A percentile compares a stretch with the other conserved stretches of the same genome.
These are phyloP conservation scores for Pseudonitzschia multistriata DNA, from an alignment of 108 stramenopile genomes.

Conservation along the genomic window DNA sequence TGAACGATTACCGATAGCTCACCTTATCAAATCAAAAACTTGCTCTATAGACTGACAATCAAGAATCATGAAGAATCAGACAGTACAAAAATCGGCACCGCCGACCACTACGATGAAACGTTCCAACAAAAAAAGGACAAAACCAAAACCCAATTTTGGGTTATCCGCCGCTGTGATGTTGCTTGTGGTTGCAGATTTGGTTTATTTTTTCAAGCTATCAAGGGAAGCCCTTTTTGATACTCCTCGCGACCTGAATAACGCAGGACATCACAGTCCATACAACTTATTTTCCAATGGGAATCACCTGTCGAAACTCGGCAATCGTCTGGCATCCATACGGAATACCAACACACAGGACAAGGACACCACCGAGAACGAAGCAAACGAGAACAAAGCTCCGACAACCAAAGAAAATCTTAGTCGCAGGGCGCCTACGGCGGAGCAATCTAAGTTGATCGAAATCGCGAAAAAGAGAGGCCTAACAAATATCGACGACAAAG, in stretches of 20 bases:
- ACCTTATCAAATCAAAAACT: too few species aligned
- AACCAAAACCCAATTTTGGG: background rate
- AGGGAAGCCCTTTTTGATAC: background rate
- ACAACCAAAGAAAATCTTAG: background rate
- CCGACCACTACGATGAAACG: background rate
- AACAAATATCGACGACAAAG: conserved; percentile 13
- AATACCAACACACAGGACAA: background rate
- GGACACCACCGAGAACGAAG: background rate
- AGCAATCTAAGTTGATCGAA: background rate
- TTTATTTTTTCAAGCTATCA: background rate
- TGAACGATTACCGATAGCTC: too few species aligned
- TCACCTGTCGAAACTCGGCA: background rate
- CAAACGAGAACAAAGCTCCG: background rate
- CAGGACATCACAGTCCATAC: background rate
- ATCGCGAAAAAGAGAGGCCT: conserved; percentile 6
- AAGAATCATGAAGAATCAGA: too few species aligned
- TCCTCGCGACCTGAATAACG: background rate
- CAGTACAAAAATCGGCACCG: background rate
- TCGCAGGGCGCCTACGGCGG: background rate
- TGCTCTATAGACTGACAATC: too few species aligned
- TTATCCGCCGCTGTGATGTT: background rate
- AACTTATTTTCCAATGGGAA: background rate
- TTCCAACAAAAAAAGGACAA: background rate
- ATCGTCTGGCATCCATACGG: background rate
- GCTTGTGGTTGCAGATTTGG: background rate